Evolutionary conservation across 2,329 filamentous ascomycete genomes (phyloP).

Genomic region (Colletotrichum sp.): DNA sequence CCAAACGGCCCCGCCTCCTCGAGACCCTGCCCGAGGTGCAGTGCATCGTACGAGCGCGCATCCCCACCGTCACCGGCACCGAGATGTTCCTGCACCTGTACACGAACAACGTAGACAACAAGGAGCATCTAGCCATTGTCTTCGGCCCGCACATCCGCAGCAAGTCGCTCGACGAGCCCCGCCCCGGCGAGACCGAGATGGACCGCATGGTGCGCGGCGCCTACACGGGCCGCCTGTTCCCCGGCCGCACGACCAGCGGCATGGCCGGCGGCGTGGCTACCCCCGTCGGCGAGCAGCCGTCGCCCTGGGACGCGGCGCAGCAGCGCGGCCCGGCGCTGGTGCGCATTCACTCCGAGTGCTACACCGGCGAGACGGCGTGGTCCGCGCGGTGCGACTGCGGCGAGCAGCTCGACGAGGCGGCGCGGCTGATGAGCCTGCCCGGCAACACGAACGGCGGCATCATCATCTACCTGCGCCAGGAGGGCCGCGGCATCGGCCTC

Average conservation of each 20-base stretch:
- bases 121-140: slow-evolving; percentile 96
- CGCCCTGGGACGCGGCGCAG: background rate
- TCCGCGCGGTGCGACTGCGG: slow-evolving; percentile 97
- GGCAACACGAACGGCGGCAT: slow-evolving; percentile 69
- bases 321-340: slow-evolving; percentile 70
- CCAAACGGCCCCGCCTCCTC: slow-evolving; percentile 74
- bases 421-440: slow-evolving; percentile 85
- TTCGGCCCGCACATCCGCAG: slow-evolving; percentile 87
- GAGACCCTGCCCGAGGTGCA: slow-evolving; percentile 82
- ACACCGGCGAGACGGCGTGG: slow-evolving; percentile 98
- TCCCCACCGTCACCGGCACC: slow-evolving; percentile 87
- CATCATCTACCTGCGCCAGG: slow-evolving; percentile 94
- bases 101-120: slow-evolving; percentile 88
- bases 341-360: slow-evolving; percentile 96
- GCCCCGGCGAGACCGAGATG: slow-evolving; percentile 81
- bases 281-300: slow-evolving; percentile 14
- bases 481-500: slow-evolving; percentile 93
- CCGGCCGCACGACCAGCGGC: slow-evolving; percentile 80
- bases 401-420: slow-evolving; percentile 96
- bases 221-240: slow-evolving; percentile 86
- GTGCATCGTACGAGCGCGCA: slow-evolving; percentile 92
- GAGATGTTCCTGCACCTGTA: slow-evolving; percentile 99
- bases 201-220: slow-evolving; percentile 94
- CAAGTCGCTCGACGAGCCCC: slow-evolving; percentile 70
- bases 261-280: slow-evolving; percentile 48